Evolutionary conservation across 2,329 filamentous ascomycete genomes (phyloP).

Genomic region (Cadophora luteo-olivacea): DNA sequence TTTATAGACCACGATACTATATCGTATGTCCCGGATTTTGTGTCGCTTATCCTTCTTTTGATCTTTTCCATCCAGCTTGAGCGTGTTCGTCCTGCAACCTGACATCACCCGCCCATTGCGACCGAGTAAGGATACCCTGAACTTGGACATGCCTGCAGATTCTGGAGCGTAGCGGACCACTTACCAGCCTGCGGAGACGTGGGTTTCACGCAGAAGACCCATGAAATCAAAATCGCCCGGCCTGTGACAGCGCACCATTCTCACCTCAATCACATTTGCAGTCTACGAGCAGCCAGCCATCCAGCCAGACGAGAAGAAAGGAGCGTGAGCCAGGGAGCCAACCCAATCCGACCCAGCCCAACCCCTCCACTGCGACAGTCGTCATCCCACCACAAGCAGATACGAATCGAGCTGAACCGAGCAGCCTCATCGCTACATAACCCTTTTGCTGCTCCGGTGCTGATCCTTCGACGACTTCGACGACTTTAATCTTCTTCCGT

Average conservation of each 20-base stretch:
- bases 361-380: slow-evolving; percentile 34
- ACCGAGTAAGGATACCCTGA: slow-evolving; percentile 20
- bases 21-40: slow-evolving; percentile 9
- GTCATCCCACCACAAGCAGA: slow-evolving; percentile 33
- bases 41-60: slow-evolving; percentile 23
- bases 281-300: slow-evolving; percentile 12
- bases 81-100: slow-evolving; percentile 27
- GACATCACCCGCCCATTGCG: slow-evolving; percentile 32
- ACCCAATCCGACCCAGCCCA: slow-evolving; percentile 22
- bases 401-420: slow-evolving; percentile 18
- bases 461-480: neutral
- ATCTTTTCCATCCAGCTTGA: slow-evolving; percentile 18
- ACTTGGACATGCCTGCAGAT: slow-evolving; percentile 26
- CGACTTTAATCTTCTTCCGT: slow-evolving; percentile 10
- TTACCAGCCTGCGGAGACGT: slow-evolving; percentile 16
- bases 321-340: slow-evolving; percentile 12
- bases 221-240: slow-evolving; percentile 13
- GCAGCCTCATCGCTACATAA: slow-evolving; percentile 30
- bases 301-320: slow-evolving; percentile 17
- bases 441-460: slow-evolving; percentile 14
- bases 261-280: slow-evolving; percentile 25
- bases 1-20: slow-evolving; percentile 15
- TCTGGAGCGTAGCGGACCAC: slow-evolving; percentile 21
- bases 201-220: slow-evolving; percentile 28
- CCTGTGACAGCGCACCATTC: slow-evolving; percentile 36